Conservation (phyloP, 495 filamentous ascomycete genomes). For the Annulohypoxylon nitens region DNA sequence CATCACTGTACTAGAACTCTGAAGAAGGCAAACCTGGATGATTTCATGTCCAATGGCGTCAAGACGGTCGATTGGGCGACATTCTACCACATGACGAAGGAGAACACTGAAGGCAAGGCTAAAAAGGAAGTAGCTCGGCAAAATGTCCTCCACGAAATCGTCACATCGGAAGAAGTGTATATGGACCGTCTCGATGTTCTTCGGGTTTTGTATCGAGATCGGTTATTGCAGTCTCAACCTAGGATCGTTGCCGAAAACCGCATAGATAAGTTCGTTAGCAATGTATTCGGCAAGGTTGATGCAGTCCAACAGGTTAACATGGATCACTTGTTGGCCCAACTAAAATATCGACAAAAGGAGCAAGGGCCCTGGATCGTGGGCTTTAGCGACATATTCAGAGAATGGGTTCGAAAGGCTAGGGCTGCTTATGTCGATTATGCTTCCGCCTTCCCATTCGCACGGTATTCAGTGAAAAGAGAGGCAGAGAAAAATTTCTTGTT, state of each 20-base stretch:
- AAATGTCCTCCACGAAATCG: conserved; percentile 95
- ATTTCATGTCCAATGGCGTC: conserved; percentile 74
- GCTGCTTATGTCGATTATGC: conserved; percentile 92
- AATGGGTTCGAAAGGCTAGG: conserved; percentile 98
- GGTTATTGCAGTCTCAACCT: conserved; percentile 77
- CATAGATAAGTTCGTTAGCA: conserved; percentile 79
- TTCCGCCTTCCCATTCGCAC: conserved; percentile 85
- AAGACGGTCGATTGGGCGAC: conserved; percentile 88
- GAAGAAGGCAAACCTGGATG: conserved; percentile 89
- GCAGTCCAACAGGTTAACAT: conserved; percentile 92
- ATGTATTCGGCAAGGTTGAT: conserved; percentile 93
- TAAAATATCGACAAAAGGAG: conserved; percentile 97
- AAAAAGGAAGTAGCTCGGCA: conserved; percentile 95
- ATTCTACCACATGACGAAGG: conserved; percentile 88
- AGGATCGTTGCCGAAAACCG: conserved; percentile 82
- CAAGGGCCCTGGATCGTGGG: conserved; percentile 95
- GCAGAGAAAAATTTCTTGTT: conserved; percentile 87
- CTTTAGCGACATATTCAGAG: conserved; percentile 97
- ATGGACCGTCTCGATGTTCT: conserved; percentile 90
- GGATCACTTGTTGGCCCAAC: conserved; percentile 91
- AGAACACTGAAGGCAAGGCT: conserved; percentile 72
- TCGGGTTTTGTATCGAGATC: conserved; percentile 86
- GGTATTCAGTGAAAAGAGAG: conserved; percentile 86
- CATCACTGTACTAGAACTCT: conserved; percentile 93
- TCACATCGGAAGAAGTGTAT: conserved; percentile 90